Evolutionary conservation across 1,284 basidiomycete genomes (phyloP).

Genomic region (Moniliella sp.): DNA sequence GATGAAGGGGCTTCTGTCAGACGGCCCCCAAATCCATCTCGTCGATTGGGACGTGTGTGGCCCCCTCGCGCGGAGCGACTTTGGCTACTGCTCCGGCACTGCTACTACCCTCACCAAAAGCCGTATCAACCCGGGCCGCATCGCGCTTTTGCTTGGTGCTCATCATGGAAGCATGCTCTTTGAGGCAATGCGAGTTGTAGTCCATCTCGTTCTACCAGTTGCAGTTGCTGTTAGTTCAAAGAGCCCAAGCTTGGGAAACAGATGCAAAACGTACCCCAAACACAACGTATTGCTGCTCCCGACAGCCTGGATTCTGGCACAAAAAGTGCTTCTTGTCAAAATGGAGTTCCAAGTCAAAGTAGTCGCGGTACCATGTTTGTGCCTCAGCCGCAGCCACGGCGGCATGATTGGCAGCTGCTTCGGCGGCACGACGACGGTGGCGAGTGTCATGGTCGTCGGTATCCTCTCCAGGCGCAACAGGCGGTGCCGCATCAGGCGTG

Average conservation of each 20-base stretch:
- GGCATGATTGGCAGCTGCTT: no score
- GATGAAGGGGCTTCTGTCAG: no score
- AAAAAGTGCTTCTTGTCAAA: conserved; percentile 46
- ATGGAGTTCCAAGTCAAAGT: conserved; percentile 29
- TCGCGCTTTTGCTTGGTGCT: conserved; percentile 54
- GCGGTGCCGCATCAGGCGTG: no score
- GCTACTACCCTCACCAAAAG: no score
- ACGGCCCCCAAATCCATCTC: no score
- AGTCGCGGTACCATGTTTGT: conserved; percentile 24
- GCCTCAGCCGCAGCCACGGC: no score
- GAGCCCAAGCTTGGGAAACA: background rate
- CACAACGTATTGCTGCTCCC: conserved; percentile 76
- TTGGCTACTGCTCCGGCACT: no score
- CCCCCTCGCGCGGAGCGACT: no score
- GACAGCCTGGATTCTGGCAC: conserved; percentile 53
- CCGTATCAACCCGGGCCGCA: conserved; percentile 53
- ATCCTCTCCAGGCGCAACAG: no score
- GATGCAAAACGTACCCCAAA: conserved; percentile 40
- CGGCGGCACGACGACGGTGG: no score
- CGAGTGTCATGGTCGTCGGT: no score
- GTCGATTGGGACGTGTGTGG: no score
- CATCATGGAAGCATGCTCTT: conserved; percentile 62
- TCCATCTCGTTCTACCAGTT: conserved; percentile 46
- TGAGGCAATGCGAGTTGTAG: conserved; percentile 77
- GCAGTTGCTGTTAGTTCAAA: background rate